Base-by-base conservation (phyloP, 371 early-diverging fungal species). In the Mortierella polycephala region DNA sequence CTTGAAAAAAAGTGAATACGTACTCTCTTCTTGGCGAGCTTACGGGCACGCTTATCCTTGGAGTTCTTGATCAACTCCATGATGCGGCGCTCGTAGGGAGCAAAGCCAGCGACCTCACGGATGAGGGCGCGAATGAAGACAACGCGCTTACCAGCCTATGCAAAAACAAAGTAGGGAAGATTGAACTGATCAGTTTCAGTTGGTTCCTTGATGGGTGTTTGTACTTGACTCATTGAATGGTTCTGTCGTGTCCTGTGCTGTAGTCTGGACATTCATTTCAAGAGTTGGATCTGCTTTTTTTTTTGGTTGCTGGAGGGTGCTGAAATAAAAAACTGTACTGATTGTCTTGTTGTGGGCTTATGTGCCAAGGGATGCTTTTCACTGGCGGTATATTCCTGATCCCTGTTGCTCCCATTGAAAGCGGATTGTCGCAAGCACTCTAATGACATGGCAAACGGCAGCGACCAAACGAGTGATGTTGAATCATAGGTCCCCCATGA, bases 61-160 rank as follows among this genome's bases (percentile, higher is more conserved):
- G 95, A 94, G 96, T 98, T 98, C 94, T 97, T 98, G 86, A 99
- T 89, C 94, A 99, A 91, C 91, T 99, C 99, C 96, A 99, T 96
- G 81, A 98, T 93, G 85, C 99, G 95, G 83, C 94, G 95, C 89
- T 99, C 99, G 84, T 98, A 99, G 71, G 99, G 99, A 65, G 99
- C 96, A 82, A 94, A 98, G 68, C 99, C 99, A 74, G 91, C 92
- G 53, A 99, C 98, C 88, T 99, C 99, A 82, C 99, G 96, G 84
- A 98, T 86, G 74, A 98, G 83, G 81, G 91, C 92, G 84, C 94
- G 94, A 67, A 99, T 97, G 82, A 98, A 96, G 83, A 85, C 85
- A 81, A 92, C 92, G 82, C 96, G 94, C 91, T 94, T 94, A 85
- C 90, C 85, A 79, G 89, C 85, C 82, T 83, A 85, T 92, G 93